Conservation (phyloP, 2,329 filamentous ascomycete species). For the Aaosphaeria arxii region DNA sequence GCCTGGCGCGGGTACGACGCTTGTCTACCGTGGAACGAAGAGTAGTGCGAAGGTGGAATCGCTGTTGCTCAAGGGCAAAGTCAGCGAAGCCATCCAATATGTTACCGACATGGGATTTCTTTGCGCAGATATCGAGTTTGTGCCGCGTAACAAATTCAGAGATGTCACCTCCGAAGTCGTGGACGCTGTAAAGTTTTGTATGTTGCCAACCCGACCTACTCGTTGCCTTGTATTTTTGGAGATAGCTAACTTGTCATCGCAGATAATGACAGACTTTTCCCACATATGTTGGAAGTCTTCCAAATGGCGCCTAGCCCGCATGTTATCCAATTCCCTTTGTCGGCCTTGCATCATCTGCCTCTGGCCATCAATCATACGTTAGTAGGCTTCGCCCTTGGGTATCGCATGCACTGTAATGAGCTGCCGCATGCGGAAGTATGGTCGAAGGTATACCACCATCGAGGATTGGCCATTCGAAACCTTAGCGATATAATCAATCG, state of each 20-base stretch:
- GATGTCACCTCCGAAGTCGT: conserved; percentile 26
- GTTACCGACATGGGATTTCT: too few species aligned
- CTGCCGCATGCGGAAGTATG: conserved; percentile 12
- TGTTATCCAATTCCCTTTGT: conserved; percentile 21
- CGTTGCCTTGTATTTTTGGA: not conserved
- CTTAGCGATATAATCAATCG: conserved; percentile 19
- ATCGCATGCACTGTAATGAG: conserved; percentile 14
- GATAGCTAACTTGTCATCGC: not conserved
- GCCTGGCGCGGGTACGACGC: too few species aligned
- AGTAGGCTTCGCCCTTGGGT: conserved; percentile 22
- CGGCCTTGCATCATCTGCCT: conserved; percentile 23
- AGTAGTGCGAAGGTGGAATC: too few species aligned
- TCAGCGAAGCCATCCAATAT: too few species aligned
- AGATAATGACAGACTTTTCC: conserved; percentile 26
- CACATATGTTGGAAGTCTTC: conserved; percentile 10
- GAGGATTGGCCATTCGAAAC: conserved; percentile 24
- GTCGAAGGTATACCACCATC: conserved; percentile 25
- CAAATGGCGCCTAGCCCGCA: conserved; percentile 25
- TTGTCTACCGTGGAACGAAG: too few species aligned
- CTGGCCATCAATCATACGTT: conserved; percentile 26
- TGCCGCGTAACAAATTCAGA: conserved; percentile 2
- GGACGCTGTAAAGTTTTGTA: conserved; percentile 31
- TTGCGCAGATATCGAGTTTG: too few species aligned
- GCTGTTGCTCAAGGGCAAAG: too few species aligned
- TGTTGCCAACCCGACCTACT: not conserved